These are phyloP conservation scores for Chrysanthemum makinoi DNA, from an alignment of 129 eudicot genomes.

Conservation along the genomic window DNA sequence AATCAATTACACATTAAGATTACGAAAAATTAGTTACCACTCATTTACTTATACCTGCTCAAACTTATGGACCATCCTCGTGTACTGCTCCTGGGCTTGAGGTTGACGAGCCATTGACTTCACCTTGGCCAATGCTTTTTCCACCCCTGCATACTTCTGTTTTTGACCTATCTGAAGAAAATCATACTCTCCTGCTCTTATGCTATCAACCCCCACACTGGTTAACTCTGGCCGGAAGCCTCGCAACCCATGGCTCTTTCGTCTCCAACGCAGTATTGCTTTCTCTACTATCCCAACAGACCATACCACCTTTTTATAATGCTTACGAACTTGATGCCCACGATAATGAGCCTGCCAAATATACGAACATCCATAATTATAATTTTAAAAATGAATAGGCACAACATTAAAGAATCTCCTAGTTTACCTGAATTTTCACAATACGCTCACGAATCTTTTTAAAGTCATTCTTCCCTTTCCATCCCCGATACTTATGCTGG, in stretches of 20 bases:
- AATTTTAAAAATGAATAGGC: neutral
- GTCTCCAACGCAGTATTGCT: conserved; percentile 35
- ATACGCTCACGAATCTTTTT: conserved; percentile 29
- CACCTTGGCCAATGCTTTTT: too few species aligned
- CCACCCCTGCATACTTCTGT: too few species aligned
- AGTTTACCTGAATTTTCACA: conserved; percentile 35
- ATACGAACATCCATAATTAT: neutral
- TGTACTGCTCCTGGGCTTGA: too few species aligned
- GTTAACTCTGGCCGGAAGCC: conserved; percentile 23
- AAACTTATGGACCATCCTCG: too few species aligned
- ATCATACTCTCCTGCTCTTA: conserved; percentile 10
- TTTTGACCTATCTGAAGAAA: neutral
- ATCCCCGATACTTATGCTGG: conserved; percentile 37
- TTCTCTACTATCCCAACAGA: conserved; percentile 35
- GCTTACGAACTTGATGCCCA: conserved; percentile 37
- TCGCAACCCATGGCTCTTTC: conserved; percentile 28
- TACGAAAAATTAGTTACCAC: too few species aligned
- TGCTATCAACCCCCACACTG: neutral
- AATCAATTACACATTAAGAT: too few species aligned
- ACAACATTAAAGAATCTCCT: neutral
- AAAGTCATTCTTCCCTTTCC: conserved; percentile 36
- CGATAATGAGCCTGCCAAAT: conserved; percentile 33
- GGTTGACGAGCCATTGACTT: too few species aligned
- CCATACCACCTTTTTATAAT: conserved; percentile 36
- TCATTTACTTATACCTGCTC: too few species aligned